Conservation (phyloP, 768 basidiomycete genomes). For the Kwoniella europaea region DNA sequence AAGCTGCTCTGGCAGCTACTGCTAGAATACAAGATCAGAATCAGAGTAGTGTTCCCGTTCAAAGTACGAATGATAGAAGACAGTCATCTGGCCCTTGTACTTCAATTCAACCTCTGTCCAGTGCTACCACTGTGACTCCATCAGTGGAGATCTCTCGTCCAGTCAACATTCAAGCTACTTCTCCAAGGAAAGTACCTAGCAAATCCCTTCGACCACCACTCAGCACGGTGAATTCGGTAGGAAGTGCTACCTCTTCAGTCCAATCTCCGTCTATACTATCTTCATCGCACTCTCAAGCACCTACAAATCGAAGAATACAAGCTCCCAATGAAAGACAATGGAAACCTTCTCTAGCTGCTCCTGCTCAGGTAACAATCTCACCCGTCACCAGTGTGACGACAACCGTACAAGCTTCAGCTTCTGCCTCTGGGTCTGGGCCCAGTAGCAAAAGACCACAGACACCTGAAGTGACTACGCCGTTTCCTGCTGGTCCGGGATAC, state of each 20-base stretch:
- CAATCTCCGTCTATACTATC: slow-evolving; percentile 19
- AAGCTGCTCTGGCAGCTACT: slow-evolving; percentile 16
- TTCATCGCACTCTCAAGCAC: slow-evolving; percentile 20
- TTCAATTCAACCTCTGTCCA: neutral
- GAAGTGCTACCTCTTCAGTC: slow-evolving; percentile 25
- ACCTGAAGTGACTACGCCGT: slow-evolving; percentile 14
- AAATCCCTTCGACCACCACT: slow-evolving; percentile 32
- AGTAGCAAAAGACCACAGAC: slow-evolving; percentile 10
- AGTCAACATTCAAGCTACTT: slow-evolving; percentile 9
- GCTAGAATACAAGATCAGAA: neutral
- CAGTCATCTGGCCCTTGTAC: slow-evolving; percentile 9
- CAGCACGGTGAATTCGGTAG: slow-evolving; percentile 21
- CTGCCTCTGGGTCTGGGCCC: neutral
- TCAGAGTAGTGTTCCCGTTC: neutral
- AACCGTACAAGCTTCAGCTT: slow-evolving; percentile 36
- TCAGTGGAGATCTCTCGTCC: neutral
- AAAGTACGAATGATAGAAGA: slow-evolving; percentile 4
- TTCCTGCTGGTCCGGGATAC: slow-evolving; percentile 15
- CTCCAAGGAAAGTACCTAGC: slow-evolving; percentile 8
- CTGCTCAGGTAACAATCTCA: slow-evolving; percentile 49
- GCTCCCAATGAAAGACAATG: slow-evolving; percentile 41
- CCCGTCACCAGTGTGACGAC: slow-evolving; percentile 48
- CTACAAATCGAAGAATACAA: slow-evolving; percentile 24
- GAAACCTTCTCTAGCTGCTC: slow-evolving; percentile 44
- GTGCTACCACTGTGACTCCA: neutral